Evolutionary conservation across 2,329 filamentous ascomycete species (phyloP).

Genomic region (Ascochyta koolunga): DNA sequence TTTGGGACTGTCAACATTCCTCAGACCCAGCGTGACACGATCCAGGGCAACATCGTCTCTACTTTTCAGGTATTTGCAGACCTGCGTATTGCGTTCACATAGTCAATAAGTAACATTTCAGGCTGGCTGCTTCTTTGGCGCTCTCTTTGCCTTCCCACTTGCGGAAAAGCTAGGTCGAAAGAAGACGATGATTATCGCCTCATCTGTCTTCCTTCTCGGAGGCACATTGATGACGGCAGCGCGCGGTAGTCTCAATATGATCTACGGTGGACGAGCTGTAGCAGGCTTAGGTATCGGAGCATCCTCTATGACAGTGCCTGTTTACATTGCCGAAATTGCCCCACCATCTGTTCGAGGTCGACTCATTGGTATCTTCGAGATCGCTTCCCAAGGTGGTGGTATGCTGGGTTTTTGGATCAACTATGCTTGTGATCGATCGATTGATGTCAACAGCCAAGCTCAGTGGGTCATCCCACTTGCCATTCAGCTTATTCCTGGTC

Average conservation of each 20-base stretch:
- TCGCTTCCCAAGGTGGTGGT: conserved; percentile 69
- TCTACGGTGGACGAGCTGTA: conserved; percentile 46
- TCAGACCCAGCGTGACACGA: conserved; percentile 41
- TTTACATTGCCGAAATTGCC: conserved; percentile 51
- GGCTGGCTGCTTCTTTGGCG: conserved; percentile 49
- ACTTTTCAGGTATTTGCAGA: conserved; percentile 40
- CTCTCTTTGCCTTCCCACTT: conserved; percentile 52
- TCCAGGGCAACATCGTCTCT: conserved; percentile 49
- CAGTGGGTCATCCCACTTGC: conserved; percentile 70
- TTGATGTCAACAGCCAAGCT: conserved; percentile 51
- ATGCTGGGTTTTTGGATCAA: conserved; percentile 54
- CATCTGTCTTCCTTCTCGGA: conserved; percentile 52
- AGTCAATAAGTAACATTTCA: background rate
- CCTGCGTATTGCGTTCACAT: background rate
- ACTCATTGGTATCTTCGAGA: conserved; percentile 70
- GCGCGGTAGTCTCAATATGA: conserved; percentile 43
- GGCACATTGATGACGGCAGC: conserved; percentile 50
- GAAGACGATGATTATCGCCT: conserved; percentile 55
- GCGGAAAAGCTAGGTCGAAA: conserved; percentile 58
- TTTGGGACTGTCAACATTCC: conserved; percentile 41
- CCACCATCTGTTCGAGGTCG: conserved; percentile 69
- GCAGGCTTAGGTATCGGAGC: conserved; percentile 49
- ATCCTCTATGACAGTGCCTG: conserved; percentile 46
- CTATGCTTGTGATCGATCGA: conserved; percentile 50
- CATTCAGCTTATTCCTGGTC: conserved; percentile 51